phyloP scores from a whole-genome alignment of 306 rosid species.

The Inga leiocalycina region DNA sequence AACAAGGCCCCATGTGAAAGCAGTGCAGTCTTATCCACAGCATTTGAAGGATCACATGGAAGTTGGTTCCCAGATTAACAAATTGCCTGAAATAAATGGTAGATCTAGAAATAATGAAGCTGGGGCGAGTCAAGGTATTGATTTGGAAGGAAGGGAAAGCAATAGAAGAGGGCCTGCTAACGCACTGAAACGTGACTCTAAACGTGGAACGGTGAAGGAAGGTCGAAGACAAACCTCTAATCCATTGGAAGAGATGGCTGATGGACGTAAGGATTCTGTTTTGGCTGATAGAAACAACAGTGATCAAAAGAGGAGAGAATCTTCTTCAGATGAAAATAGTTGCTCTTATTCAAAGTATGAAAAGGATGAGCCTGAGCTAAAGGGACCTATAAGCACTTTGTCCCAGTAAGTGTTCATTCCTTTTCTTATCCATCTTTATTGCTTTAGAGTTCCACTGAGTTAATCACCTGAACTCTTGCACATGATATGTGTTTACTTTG shows the following conservation, averaged over 20 bases:
- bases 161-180: constrained; percentile 56
- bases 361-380: constrained; percentile 86
- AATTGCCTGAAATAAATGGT: constrained; percentile 50
- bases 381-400: constrained; percentile 73
- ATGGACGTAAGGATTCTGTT: constrained; percentile 59
- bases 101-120: constrained; percentile 61
- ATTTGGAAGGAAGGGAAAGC: constrained; percentile 73
- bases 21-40: constrained; percentile 58
- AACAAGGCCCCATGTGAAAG: constrained; percentile 56
- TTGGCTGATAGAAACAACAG: constrained; percentile 68
- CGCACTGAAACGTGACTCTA: constrained; percentile 53
- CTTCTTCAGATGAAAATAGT: constrained; percentile 96
- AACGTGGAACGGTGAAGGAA: constrained; percentile 59
- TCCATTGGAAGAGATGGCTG: constrained; percentile 55
- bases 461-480: constrained; percentile 34
- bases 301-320: constrained; percentile 89
- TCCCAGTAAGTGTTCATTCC: constrained; percentile 71
- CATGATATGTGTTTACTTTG: constrained; percentile 33
- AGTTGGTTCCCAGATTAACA: constrained; percentile 49
- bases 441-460: not conserved
- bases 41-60: constrained; percentile 59
- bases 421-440: constrained; percentile 14
- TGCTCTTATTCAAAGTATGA: constrained; percentile 93
- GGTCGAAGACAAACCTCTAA: constrained; percentile 59
- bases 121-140: constrained; percentile 53